Evolutionary conservation across 176 grass and related monocot genomes (phyloP).

Genomic region (Aegilops sharonensis): DNA sequence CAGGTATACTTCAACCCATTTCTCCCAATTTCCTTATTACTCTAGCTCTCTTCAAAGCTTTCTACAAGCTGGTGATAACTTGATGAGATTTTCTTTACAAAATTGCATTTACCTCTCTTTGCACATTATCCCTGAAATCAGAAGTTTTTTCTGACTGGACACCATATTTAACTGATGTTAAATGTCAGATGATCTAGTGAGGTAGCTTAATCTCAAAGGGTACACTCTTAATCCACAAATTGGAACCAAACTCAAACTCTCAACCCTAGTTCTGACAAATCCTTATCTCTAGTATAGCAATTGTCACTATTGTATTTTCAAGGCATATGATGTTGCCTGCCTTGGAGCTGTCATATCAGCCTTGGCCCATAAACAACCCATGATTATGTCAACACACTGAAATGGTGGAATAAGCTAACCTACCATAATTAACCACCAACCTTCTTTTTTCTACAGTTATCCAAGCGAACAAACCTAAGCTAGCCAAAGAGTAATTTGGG

Average conservation of each 20-base stretch:
- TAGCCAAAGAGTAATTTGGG: background rate
- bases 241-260: background rate
- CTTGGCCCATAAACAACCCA: background rate
- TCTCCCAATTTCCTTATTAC: background rate
- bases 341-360: background rate
- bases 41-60: conserved; percentile 10
- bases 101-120: background rate
- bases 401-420: background rate
- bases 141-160: background rate
- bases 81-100: background rate
- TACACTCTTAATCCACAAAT: background rate
- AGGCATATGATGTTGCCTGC: background rate
- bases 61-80: background rate
- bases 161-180: background rate
- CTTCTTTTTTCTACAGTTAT: background rate
- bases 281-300: background rate
- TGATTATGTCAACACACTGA: background rate
- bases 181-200: background rate
- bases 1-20: background rate
- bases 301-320: background rate
- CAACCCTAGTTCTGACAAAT: background rate
- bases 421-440: background rate
- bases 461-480: background rate
- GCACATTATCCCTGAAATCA: background rate
- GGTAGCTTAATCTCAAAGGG: background rate